These are phyloP conservation scores for Psilocybe tampanensis DNA, from an alignment of 768 basidiomycete species.

Conservation along the genomic window DNA sequence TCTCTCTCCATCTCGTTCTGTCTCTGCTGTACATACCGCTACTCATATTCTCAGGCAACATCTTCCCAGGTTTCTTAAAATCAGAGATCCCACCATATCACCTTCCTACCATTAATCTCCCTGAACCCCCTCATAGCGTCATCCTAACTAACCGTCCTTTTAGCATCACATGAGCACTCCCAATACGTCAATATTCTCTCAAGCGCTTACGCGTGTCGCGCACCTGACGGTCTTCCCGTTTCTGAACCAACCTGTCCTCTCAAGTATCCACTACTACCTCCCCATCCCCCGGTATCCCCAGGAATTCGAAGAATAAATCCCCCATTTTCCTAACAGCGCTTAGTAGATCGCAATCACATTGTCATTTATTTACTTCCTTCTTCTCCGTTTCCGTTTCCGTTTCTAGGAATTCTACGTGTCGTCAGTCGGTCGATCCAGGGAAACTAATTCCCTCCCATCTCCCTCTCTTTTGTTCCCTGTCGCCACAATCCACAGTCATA, in stretches of 20 bases:
- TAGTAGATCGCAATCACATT: too few relatives aligned
- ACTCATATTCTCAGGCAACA: not conserved
- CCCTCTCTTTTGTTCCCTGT: too few relatives aligned
- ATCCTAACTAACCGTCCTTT: not conserved
- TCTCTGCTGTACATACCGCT: not conserved
- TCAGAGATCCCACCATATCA: not conserved
- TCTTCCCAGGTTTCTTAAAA: not conserved
- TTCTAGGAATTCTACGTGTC: too few relatives aligned
- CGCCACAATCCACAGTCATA: too few relatives aligned
- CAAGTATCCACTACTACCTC: too few relatives aligned
- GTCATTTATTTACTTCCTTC: too few relatives aligned
- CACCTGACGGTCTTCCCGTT: not conserved
- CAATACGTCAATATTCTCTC: not conserved
- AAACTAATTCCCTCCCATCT: not conserved
- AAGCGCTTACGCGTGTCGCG: not conserved
- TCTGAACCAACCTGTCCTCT: too few relatives aligned
- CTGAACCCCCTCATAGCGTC: not conserved
- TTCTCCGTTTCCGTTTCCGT: too few relatives aligned
- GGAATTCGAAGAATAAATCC: too few relatives aligned
- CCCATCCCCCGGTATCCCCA: too few relatives aligned
- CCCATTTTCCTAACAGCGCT: too few relatives aligned
- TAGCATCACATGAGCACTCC: not conserved
- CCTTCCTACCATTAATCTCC: too few relatives aligned
- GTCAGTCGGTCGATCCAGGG: not conserved
- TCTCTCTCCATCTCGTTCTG: not conserved